phyloP scores from a whole-genome alignment of 148 eudicot species.

The Camellia japonica region DNA sequence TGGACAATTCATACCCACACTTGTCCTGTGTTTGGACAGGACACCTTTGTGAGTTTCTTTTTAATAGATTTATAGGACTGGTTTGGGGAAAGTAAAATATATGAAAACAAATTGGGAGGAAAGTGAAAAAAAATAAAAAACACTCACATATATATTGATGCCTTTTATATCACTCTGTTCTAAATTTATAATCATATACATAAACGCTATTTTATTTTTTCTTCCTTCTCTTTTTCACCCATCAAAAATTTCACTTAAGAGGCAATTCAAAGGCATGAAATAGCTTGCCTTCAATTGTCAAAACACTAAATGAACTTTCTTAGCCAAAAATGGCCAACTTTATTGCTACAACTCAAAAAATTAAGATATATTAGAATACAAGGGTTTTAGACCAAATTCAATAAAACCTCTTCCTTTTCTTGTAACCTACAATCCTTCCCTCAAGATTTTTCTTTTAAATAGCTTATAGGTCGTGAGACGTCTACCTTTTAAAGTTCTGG shows the following conservation, averaged over 20 bases:
- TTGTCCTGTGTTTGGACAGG: too few species aligned
- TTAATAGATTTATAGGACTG: too few species aligned
- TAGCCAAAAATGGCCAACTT: background rate
- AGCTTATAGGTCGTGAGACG: background rate
- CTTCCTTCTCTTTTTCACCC: background rate
- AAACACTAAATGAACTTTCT: background rate
- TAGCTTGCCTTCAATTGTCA: background rate
- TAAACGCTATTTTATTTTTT: background rate
- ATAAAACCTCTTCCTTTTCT: background rate
- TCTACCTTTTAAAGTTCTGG: background rate
- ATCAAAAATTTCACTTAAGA: too few species aligned
- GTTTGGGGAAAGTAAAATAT: too few species aligned
- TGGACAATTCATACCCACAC: too few species aligned
- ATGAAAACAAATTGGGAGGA: too few species aligned
- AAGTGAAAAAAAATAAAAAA: too few species aligned
- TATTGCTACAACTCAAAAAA: background rate
- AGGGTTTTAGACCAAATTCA: background rate
- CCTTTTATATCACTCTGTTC: too few species aligned
- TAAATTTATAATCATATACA: too few species aligned
- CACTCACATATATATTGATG: too few species aligned
- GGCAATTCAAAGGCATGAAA: background rate
- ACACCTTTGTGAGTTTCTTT: too few species aligned
- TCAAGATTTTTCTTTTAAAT: background rate
- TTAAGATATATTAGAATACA: background rate
- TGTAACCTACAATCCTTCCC: background rate